Evolutionary conservation across 2,329 filamentous ascomycete genomes (phyloP), one percentile per base, ranked within the genome.

Genomic region (Sporothrix sp.): DNA sequence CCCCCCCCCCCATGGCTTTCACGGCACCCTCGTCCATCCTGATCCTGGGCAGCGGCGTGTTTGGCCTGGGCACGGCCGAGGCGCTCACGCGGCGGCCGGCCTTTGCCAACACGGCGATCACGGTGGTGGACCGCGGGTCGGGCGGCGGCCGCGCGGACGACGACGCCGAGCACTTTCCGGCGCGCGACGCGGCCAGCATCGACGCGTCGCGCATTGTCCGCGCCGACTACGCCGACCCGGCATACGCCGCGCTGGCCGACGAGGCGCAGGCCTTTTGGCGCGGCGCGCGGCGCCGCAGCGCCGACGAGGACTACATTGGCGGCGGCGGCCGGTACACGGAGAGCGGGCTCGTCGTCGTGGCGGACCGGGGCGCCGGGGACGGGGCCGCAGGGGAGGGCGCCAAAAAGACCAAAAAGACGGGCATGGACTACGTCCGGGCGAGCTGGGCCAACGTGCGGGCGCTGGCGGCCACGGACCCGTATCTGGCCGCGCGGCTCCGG

Each of bases 201-300:
- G 81, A 84, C 66, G 73, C 72, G 4, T 82, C 79, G 13, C 76
- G 81, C 57, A 81, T 84, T 58, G 72, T 84, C 56, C 74, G 81
- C 51, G 69, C 78, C 46, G 91, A 97, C 72, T 97, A 97, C 62
- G 82, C 86, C 5, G 82, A 91, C 61, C 70, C 78, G 0, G 77
- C 82, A 20, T 97, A 97, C 66, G 78, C 87, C 6, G 69, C 73
- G 14, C 79, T 97, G 40, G 88, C 84, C 18, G 74, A 78, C 16
- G 71, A 79, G 32, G 88, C 89, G 1, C 85, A 87, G 60, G 66
- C 72, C 16, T 71, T 76, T 61, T 93, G 81, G 86, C 79, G 84
- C 59, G 52, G 51, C 0, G 25, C 20, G 2, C 35, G 14, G 16
- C 16, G 2, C 4, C 40, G 25, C 20, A 25, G 9, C 14, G 77